phyloP scores from a whole-genome alignment of 495 filamentous ascomycete genomes.

The Xylaria longipes region DNA sequence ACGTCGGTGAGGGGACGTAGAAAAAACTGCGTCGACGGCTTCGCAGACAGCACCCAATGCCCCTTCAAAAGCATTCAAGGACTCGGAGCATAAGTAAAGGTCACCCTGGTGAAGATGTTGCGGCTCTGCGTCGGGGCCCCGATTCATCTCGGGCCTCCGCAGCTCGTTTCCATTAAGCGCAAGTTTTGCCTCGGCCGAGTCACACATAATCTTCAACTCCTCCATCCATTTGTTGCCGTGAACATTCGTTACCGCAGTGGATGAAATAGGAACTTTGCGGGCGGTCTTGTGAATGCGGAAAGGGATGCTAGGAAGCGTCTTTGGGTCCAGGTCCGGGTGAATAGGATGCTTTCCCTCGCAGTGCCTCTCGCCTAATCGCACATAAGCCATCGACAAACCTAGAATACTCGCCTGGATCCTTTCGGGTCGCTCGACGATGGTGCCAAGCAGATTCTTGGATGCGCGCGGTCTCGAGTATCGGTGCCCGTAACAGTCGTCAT shows the following conservation, averaged over 20 bases:
- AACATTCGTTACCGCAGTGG: constrained; percentile 76
- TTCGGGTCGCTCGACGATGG: constrained; percentile 92
- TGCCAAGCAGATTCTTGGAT: constrained; percentile 65
- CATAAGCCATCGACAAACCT: constrained; percentile 86
- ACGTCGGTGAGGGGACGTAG: constrained; percentile 61
- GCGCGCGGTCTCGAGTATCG: constrained; percentile 83
- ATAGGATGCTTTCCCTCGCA: constrained; percentile 71
- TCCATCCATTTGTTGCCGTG: constrained; percentile 91
- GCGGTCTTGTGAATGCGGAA: constrained; percentile 81
- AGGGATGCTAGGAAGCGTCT: constrained; percentile 64
- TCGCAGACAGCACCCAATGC: constrained; percentile 89
- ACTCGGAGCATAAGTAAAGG: constrained; percentile 86
- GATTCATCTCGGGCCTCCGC: constrained; percentile 60
- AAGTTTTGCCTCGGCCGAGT: constrained; percentile 74
- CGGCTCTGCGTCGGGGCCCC: constrained; percentile 53
- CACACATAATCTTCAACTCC: constrained; percentile 84
- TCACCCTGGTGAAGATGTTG: constrained; percentile 79
- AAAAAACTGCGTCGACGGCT: constrained; percentile 85
- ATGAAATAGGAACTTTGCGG: constrained; percentile 67
- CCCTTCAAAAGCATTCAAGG: constrained; percentile 84
- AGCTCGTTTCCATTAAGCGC: constrained; percentile 78
- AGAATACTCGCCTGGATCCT: constrained; percentile 83
- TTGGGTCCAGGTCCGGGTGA: constrained; percentile 56
- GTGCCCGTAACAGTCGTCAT: constrained; percentile 94
- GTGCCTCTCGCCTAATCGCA: constrained; percentile 83